Conservation (phyloP, 345 rosid species). For the Chamaenerion angustifolium region DNA sequence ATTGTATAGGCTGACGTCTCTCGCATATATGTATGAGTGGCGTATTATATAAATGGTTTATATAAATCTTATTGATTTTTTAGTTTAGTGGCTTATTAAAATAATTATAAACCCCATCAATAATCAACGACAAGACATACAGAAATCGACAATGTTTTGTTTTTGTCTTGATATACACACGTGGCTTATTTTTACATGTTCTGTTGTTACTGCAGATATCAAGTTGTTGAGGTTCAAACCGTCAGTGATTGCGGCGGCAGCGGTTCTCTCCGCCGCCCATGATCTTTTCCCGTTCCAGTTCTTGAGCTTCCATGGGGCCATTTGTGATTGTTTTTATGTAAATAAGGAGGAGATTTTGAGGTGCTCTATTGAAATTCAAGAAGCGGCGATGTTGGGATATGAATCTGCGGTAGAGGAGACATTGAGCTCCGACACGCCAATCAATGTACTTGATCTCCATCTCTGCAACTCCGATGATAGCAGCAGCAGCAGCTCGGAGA, state of each 20-base stretch:
- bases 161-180: too few species aligned
- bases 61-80: too few species aligned
- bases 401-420: conserved; percentile 20
- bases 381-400: conserved; percentile 17
- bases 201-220: conserved; percentile 25
- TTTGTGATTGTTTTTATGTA: conserved; percentile 39
- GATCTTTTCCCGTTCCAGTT: conserved; percentile 44
- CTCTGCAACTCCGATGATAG: conserved; percentile 37
- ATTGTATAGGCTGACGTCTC: too few species aligned
- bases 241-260: conserved; percentile 55
- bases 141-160: not conserved
- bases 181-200: too few species aligned
- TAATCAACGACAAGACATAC: not conserved
- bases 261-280: conserved; percentile 47
- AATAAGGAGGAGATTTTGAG: conserved; percentile 21
- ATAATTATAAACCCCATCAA: too few species aligned
- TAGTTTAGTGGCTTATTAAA: too few species aligned
- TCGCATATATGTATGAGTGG: too few species aligned
- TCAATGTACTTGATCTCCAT: conserved; percentile 43
- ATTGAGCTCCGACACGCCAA: conserved; percentile 30
- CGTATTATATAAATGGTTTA: too few species aligned
- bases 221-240: conserved; percentile 55
- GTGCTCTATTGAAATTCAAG: conserved; percentile 39
- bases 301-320: conserved; percentile 23
- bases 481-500: not conserved